Evolutionary conservation across 1,284 basidiomycete genomes (phyloP).

Genomic region (Ustilago crameri): DNA sequence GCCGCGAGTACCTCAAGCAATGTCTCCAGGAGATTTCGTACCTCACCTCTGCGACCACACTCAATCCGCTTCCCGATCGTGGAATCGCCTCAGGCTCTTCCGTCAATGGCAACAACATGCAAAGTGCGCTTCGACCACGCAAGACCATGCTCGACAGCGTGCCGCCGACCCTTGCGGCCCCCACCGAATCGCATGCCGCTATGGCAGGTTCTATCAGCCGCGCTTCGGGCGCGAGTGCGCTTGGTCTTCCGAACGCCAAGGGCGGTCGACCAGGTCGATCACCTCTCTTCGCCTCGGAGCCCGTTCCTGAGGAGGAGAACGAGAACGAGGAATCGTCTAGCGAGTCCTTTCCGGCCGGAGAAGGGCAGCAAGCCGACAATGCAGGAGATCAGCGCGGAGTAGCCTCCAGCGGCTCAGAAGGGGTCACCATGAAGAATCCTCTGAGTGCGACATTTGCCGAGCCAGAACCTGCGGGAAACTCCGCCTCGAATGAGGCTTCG

Average conservation of each 20-base stretch:
- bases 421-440: conserved; percentile 23
- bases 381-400: conserved; percentile 9
- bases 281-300: conserved; percentile 47
- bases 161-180: conserved; percentile 26
- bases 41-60: conserved; percentile 91
- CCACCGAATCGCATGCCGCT: conserved; percentile 31
- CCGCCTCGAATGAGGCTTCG: conserved; percentile 4
- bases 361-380: conserved; percentile 12
- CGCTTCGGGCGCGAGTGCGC: conserved; percentile 24
- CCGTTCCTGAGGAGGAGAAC: conserved; percentile 32
- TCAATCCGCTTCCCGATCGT: conserved; percentile 81
- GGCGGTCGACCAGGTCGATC: conserved; percentile 38
- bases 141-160: conserved; percentile 56
- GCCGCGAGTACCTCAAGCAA: conserved; percentile 97
- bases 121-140: conserved; percentile 38
- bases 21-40: conserved; percentile 98
- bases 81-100: conserved; percentile 36
- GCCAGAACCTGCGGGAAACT: conserved; percentile 15
- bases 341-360: conserved; percentile 1
- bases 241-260: conserved; percentile 34
- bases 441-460: conserved; percentile 41
- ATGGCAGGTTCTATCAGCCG: conserved; percentile 37
- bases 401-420: conserved; percentile 7
- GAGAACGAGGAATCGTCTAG: conserved; percentile 22
- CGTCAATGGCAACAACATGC: conserved; percentile 23